Evolutionary conservation across 2,329 filamentous ascomycete genomes (phyloP), one percentile per base, ranked within the genome.

Genomic region (Sporothrix luriei): DNA sequence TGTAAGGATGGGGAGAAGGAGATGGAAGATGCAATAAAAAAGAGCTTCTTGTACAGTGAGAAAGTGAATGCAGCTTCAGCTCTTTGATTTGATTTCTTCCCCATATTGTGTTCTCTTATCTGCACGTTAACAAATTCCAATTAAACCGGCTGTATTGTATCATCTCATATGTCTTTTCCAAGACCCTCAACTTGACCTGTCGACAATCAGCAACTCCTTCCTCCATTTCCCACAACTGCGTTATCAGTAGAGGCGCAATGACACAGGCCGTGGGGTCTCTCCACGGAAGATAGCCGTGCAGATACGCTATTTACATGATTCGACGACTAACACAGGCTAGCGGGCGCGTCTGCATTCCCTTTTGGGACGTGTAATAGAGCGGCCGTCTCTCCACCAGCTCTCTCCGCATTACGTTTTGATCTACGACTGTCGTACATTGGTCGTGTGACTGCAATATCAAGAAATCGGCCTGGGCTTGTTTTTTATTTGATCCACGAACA

Each of bases 271-370:
- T 62, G 57, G 57, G n/a, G n/a, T 2, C 7, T 19, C 2, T 26
- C 38, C 38, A 46, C 38, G 4, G 4, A n/a, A 61, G 57, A 46
- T 26, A 46, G n/a, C 38, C 2, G 57, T 46, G 38, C 19, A 61
- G 55, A 61, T 61, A 61, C 24, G 55, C 5, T 21, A 24, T n/a
- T n/a, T 3, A 19, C 2, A 2, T 19, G 11, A 16, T 62, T 62
- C 21, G 21, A 46, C 38, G 38, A 62, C 57, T 26, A 62, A 62
- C 38, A 62, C 57, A 21, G 29, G 40, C 54, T 40, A 3, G 29
- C 21, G 29, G 26, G 26, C 52, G 57, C 57, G 57, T 62, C 26
- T 26, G 21, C 57, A 24, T 62, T 62, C 57, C 57, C n/a, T 19
- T 26, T 62, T 26, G 14, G 38, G 57, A 46, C 24, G 21, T 61